Conservation (phyloP, 2,329 filamentous ascomycete species). For the Fusarium annulatum region DNA sequence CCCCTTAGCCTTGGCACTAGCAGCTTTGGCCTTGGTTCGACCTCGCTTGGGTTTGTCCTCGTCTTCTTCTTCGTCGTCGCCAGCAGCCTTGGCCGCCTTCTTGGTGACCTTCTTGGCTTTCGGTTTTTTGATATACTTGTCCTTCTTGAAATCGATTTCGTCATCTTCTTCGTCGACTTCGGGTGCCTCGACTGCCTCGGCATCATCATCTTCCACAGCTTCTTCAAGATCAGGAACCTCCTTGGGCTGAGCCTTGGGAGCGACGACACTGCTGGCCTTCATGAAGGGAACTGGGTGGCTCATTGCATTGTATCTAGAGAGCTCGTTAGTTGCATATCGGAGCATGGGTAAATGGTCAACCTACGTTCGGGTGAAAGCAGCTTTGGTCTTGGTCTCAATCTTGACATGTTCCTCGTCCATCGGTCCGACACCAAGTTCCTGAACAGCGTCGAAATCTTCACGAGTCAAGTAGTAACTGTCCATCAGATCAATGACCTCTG, state of each 20-base stretch:
- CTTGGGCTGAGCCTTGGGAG: conserved; percentile 75
- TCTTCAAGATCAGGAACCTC: conserved; percentile 95
- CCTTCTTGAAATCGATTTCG: conserved; percentile 82
- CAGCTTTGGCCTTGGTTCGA: conserved; percentile 54
- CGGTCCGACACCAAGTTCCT: conserved; percentile 88
- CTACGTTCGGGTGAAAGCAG: conserved; percentile 88
- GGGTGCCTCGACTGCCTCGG: conserved; percentile 66
- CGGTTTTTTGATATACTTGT: conserved; percentile 95
- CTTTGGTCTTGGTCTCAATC: conserved; percentile 86
- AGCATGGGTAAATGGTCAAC: conserved; percentile 50
- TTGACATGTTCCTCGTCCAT: conserved; percentile 81
- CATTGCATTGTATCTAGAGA: conserved; percentile 80
- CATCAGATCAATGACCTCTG: conserved; percentile 92
- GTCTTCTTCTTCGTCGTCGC: conserved; percentile 57
- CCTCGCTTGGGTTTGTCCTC: conserved; percentile 65
- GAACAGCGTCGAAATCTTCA: conserved; percentile 93
- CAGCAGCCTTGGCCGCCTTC: conserved; percentile 57
- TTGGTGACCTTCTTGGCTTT: conserved; percentile 73
- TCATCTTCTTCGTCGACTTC: conserved; percentile 79
- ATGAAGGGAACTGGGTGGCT: conserved; percentile 95
- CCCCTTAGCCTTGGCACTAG: conserved; percentile 59
- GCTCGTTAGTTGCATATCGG: conserved; percentile 16
- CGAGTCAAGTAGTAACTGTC: conserved; percentile 95
- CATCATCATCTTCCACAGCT: conserved; percentile 90
- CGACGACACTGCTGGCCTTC: conserved; percentile 83